Base-by-base conservation (phyloP, 2,329 filamentous ascomycete species). In the Coleophoma eucalyptorum region DNA sequence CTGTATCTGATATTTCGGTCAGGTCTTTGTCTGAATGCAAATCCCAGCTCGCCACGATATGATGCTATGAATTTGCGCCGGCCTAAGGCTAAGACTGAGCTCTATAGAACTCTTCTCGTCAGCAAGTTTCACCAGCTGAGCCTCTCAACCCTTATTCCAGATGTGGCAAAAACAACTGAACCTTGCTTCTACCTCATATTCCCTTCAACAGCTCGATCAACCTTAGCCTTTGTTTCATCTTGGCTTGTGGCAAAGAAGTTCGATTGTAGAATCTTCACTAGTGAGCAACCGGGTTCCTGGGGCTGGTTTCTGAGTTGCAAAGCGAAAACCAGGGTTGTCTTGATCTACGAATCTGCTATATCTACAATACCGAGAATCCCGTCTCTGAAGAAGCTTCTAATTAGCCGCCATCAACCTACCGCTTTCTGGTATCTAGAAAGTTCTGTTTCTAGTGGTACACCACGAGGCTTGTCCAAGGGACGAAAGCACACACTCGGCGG, bases 131-230 rank as follows among this genome's bases (percentile, higher is more conserved):
- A 63, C 35, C 50, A 48, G n/a, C 50, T 65, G 2, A 49, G 55
- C 18, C 53, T 58, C 40, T 50, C 55, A 18, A 45, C 46, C 10
- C 38, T 64, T 26, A 50, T 59, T 13, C 57, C 53, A 42, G 32
- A 40, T 8, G 16, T 21, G 41, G 50, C 47, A 40, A 52, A 54
- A 42, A 37, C 20, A 2, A 19, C 43, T 1, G 48, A 53, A 31
- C 46, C 49, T 5, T 49, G 67, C 20, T 75, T 81, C 55, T 81
- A 74, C 53, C 60, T 83, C 1, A 65, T 74, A 2, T 81, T 81
- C 46, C 77, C 79, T 1, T 57, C 60, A 0, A 65, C 68, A 2
- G 65, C 66, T 26, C 50, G 56, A 7, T 50, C 65, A 11, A 68
- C 70, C 35, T 65, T 67, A 16, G 55, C 64, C 8, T 67, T 74